These are phyloP conservation scores for Linderniella brevidens DNA, from an alignment of 257 asterid genomes.

Conservation along the genomic window DNA sequence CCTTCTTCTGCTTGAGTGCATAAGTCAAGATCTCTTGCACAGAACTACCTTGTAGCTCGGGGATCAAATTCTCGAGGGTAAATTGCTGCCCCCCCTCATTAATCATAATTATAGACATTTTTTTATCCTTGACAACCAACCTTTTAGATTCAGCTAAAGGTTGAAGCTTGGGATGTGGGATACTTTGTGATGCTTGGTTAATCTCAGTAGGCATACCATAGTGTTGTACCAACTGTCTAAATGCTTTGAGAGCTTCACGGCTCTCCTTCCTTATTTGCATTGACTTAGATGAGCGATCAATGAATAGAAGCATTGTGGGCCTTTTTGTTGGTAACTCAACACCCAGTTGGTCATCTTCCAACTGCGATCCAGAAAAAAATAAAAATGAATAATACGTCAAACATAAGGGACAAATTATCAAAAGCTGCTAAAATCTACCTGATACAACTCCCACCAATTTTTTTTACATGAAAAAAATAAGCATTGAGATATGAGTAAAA, in stretches of 20 bases:
- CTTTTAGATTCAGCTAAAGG: conserved; percentile 30
- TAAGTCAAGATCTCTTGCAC: conserved; percentile 59
- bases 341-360: conserved; percentile 43
- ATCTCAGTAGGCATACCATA: conserved; percentile 19
- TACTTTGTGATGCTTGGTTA: conserved; percentile 20
- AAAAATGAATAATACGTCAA: too few species aligned
- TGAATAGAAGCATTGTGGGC: conserved; percentile 74
- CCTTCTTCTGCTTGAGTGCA: conserved; percentile 50
- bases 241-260: conserved; percentile 49
- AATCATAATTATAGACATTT: conserved; percentile 43
- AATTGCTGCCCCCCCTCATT: conserved; percentile 63
- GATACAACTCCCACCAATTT: too few species aligned
- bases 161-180: conserved; percentile 29
- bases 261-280: conserved; percentile 41
- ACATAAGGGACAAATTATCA: neutral
- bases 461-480: too few species aligned
- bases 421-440: neutral
- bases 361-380: conserved; percentile 23
- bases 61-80: conserved; percentile 36
- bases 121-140: conserved; percentile 34
- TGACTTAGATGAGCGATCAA: conserved; percentile 70
- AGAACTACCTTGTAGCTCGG: conserved; percentile 60
- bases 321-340: conserved; percentile 46
- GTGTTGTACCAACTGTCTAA: conserved; percentile 55
- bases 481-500: neutral